Percentiles rank a stretch among this genome's conserved stretches.
These are phyloP conservation scores for Gonium pectorale DNA, from an alignment of 139 green algal genomes.

Conservation along the genomic window DNA sequence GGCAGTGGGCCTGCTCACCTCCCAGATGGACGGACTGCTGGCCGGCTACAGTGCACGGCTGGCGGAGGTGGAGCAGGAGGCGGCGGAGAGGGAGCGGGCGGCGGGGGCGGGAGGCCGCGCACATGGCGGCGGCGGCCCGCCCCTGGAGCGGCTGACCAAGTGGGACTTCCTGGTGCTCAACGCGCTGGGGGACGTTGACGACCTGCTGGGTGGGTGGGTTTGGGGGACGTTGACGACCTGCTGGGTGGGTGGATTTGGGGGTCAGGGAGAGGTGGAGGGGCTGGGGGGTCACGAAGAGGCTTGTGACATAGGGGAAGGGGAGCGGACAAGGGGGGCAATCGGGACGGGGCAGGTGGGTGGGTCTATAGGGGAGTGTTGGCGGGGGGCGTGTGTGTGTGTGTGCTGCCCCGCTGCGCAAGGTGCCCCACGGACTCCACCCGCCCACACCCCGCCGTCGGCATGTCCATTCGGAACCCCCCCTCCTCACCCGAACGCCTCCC, in stretches of 20 bases:
- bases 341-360: no score
- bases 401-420: no score
- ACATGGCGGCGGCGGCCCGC: neutral
- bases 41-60: slow-evolving; percentile 24
- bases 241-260: slow-evolving; percentile 48
- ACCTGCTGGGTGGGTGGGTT: slow-evolving; percentile 47
- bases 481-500: no score
- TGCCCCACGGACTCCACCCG: no score
- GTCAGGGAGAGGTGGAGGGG: neutral
- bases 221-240: slow-evolving; percentile 68
- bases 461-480: no score
- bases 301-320: no score
- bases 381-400: no score
- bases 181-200: slow-evolving; percentile 67
- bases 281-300: neutral
- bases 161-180: slow-evolving; percentile 68
- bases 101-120: neutral
- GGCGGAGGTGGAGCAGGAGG: neutral
- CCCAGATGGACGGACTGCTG: slow-evolving; percentile 23
- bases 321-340: no score
- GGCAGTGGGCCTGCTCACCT: slow-evolving; percentile 9
- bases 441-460: no score
- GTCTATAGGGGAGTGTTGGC: no score
- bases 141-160: slow-evolving; percentile 47
- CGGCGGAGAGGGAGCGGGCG: neutral